Evolutionary conservation across 495 filamentous ascomycete genomes (phyloP), one percentile per base, ranked within the genome.

Genomic region (Bryoglossum gracile): DNA sequence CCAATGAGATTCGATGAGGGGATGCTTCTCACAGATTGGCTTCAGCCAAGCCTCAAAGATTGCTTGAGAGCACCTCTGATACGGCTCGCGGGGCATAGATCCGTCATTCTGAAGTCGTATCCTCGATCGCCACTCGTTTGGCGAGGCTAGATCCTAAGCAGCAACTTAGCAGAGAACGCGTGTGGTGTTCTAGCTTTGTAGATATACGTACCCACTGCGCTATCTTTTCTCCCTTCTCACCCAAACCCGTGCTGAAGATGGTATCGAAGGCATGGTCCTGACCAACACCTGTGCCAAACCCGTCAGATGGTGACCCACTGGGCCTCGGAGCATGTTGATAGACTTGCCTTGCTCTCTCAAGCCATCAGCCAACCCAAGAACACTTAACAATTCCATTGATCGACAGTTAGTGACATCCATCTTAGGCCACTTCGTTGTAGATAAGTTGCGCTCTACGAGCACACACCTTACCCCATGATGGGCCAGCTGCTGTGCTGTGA

Each of bases 371-470:
- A 69, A 30, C 4, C 65, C 65, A 9, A 67, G 40, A 3, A 35
- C 30, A 2, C 58, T 45, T 13, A 66, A 54, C 8, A 65, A 36
- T 43, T 69, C 66, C 65, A 69, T 67, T 14, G 53, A 53, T 1
- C 63, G 57, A 25, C 35, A 45, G 36, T 65, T 67, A 0, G 64
- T 66, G 3, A 65, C 19, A 46, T 67, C 66, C 64, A 67, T 65
- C 40, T 67, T 68, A 3, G 71, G 58, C 59, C 62, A 63, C 28
- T 33, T 45, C 34, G 63, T 66, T 21, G 62, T 66, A 11, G 50
- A 28, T 1, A 16, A 13, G 25, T 60, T 58, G 11, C 37, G 17
- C 35, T 64, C 62, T 6, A 30, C 40, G 0, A 65, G 22, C 11
- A 56, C 10, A 21, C 35, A 58, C 13, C 35, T 39, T 16, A 62